Base-by-base conservation (phyloP, 176 grass and related monocot genomes). In the Alopecurus myosuroides region DNA sequence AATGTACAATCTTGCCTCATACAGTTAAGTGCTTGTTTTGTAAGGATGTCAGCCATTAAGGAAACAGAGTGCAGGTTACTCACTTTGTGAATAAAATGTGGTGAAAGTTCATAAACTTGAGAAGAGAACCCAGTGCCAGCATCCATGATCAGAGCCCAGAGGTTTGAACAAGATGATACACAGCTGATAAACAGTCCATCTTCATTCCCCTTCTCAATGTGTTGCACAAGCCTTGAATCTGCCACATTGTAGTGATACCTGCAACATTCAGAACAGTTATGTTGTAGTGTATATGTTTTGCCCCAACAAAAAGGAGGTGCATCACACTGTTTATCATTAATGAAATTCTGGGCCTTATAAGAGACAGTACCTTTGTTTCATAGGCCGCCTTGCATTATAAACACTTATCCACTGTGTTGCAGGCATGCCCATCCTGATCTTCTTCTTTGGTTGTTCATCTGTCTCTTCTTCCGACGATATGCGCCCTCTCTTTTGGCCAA, bases 221-320 rank as follows among this genome's bases (percentile, higher is more conserved):
- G 92, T 22, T 88, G 92, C 70, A 70, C 85, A 89, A 99, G 90
- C 71, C 97, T 94, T 81, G 85, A 85, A 89, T 99, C 97, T 82
- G 97, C 86, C 78, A 99, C 94, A 57, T 97, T 99, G 83, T 99
- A 97, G 84, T 99, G 97, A 66, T 99, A 99, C 90, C 97, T 99
- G 84, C 77, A 92, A 82, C 74, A 60, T 19, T 11, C 60, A 84
- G n/a, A 50, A 62, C 18, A 52, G 46, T 74, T 49, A 74, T 74
- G 42, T 20, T 74, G 78, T 42, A 81, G 26, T 51, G 33, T 22
- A 74, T 49, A 48, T 69, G 50, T 25, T 82, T 79, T 85, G 70
- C 48, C 46, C 23, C 73, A 48, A 68, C 25, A 31, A 77, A 80
- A 37, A 69, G n/a, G n/a, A 68, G 46, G 22, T 12, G 22, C 23